Percentiles rank a stretch among this genome's conserved stretches.
These are phyloP conservation scores for Meira nashicola DNA, from an alignment of 1,284 basidiomycete species.

Conservation along the genomic window DNA sequence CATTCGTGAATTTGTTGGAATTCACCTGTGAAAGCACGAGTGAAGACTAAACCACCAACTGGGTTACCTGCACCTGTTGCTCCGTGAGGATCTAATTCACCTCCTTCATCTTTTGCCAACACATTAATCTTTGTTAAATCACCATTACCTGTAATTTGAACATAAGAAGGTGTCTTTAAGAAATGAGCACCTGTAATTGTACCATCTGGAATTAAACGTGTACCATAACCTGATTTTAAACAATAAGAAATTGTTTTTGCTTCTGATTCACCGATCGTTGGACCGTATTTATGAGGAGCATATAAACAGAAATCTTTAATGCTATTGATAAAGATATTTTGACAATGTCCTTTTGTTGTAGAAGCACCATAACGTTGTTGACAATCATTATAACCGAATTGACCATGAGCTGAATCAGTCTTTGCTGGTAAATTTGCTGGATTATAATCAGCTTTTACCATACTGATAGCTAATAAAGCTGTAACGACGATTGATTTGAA, in stretches of 20 bases:
- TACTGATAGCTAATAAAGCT: conserved; percentile 27
- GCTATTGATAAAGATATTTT: conserved; percentile 44
- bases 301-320: conserved; percentile 48
- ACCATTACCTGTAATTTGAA: conserved; percentile 32
- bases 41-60: conserved; percentile 44
- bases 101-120: conserved; percentile 45
- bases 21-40: conserved; percentile 45
- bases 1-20: conserved; percentile 49
- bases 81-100: conserved; percentile 53
- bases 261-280: conserved; percentile 43
- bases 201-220: conserved; percentile 46
- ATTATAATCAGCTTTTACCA: conserved; percentile 31
- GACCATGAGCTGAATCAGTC: conserved; percentile 26
- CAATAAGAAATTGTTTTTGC: conserved; percentile 43
- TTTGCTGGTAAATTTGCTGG: conserved; percentile 41
- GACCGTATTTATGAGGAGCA: conserved; percentile 25
- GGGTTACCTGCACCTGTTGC: conserved; percentile 36
- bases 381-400: conserved; percentile 25
- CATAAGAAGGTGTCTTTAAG: conserved; percentile 31
- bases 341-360: conserved; percentile 32
- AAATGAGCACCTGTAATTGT: conserved; percentile 47
- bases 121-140: conserved; percentile 54
- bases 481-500: conserved; percentile 27
- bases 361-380: conserved; percentile 24
- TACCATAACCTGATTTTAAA: conserved; percentile 45